phyloP scores from a whole-genome alignment of 768 basidiomycete genomes.

The Boletus bicolor region DNA sequence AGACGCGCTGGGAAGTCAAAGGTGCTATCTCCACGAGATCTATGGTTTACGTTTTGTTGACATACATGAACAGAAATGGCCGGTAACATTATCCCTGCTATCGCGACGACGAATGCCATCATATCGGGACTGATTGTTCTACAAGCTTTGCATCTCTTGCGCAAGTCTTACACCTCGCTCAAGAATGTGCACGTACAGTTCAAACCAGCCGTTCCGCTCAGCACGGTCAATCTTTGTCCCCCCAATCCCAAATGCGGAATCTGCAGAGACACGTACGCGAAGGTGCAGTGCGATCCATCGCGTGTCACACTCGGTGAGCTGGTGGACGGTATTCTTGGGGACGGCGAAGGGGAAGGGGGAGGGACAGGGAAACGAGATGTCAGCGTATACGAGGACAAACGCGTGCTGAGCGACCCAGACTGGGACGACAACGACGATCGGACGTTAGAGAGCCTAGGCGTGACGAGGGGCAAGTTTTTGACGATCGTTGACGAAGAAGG shows the following conservation, averaged over 20 bases:
- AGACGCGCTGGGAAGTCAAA: slow-evolving; percentile 97
- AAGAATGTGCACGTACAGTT: slow-evolving; percentile 79
- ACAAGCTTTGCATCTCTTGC: slow-evolving; percentile 83
- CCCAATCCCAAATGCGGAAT: slow-evolving; percentile 82
- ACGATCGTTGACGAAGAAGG: slow-evolving; percentile 88
- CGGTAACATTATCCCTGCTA: slow-evolving; percentile 98
- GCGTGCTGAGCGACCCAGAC: slow-evolving; percentile 88
- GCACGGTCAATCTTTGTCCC: slow-evolving; percentile 56
- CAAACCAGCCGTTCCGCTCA: slow-evolving; percentile 76
- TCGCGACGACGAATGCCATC: slow-evolving; percentile 98
- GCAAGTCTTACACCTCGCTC: slow-evolving; percentile 53
- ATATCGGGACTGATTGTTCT: slow-evolving; percentile 93
- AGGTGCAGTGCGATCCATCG: slow-evolving; percentile 69
- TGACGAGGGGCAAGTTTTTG: slow-evolving; percentile 82
- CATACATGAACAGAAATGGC: slow-evolving; percentile 75
- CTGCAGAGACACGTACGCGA: slow-evolving; percentile 81
- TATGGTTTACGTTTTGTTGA: background rate
- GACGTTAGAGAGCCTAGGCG: slow-evolving; percentile 77
- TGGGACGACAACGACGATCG: slow-evolving; percentile 86
- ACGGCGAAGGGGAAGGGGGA: slow-evolving; percentile 33
- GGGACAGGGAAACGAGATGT: slow-evolving; percentile 54
- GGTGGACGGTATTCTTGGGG: slow-evolving; percentile 63
- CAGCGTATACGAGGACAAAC: slow-evolving; percentile 82
- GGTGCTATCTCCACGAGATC: slow-evolving; percentile 41
- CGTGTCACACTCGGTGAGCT: slow-evolving; percentile 70